These are phyloP conservation scores for Thozetella sp. DNA, from an alignment of 495 filamentous ascomycete species.

Conservation along the genomic window DNA sequence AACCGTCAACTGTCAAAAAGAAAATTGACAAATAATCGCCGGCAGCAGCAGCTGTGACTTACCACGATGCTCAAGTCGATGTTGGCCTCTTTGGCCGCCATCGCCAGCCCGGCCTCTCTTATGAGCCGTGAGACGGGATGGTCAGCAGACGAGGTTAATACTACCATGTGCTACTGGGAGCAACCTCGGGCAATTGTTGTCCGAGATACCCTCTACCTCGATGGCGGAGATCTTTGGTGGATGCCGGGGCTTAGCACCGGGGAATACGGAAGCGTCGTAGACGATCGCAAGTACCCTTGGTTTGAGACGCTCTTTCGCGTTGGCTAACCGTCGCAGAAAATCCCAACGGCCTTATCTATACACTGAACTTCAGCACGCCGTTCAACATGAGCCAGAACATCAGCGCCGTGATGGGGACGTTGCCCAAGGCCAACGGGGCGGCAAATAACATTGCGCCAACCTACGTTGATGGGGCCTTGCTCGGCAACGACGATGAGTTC, in stretches of 20 bases:
- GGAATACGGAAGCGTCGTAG: background rate
- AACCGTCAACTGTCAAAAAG: too few relatives aligned
- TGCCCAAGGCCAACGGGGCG: conserved; percentile 43
- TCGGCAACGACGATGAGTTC: conserved; percentile 65
- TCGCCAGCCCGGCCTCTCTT: conserved; percentile 19
- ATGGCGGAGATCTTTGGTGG: conserved; percentile 63
- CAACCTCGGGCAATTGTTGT: conserved; percentile 59
- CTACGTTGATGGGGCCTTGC: conserved; percentile 64
- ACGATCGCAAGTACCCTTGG: conserved; percentile 34
- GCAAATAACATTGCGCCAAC: conserved; percentile 61
- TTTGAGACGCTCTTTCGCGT: background rate
- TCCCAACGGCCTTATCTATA: conserved; percentile 48
- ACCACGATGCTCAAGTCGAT: conserved; percentile 15
- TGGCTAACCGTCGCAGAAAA: conserved; percentile 33
- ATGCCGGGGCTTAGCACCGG: conserved; percentile 42
- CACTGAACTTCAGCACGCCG: conserved; percentile 58
- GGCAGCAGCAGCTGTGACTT: background rate
- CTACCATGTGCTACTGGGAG: conserved; percentile 61
- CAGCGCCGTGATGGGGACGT: conserved; percentile 45
- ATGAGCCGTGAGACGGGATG: conserved; percentile 35
- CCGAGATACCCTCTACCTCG: conserved; percentile 68
- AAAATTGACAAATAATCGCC: too few relatives aligned
- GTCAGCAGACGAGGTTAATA: conserved; percentile 42
- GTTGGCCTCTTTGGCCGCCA: conserved; percentile 14
- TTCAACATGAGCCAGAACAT: conserved; percentile 58